Evolutionary conservation across 176 grass and related monocot genomes (phyloP).

Genomic region (Juncus effusus): DNA sequence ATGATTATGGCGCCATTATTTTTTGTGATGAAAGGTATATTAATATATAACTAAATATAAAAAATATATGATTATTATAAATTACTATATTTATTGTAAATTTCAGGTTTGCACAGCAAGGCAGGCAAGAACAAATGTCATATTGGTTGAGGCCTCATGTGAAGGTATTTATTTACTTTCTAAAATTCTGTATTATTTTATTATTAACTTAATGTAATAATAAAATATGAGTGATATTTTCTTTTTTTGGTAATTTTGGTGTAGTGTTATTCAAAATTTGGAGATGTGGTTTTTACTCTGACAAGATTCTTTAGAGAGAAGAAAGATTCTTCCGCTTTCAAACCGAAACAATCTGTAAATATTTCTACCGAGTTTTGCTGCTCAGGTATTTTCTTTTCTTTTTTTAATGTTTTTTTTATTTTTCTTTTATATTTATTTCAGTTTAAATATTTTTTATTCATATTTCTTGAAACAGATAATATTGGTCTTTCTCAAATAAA

Average conservation of each 20-base stretch:
- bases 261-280: constrained; percentile 85
- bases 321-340: constrained; percentile 39
- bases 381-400: constrained; percentile 31
- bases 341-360: constrained; percentile 42
- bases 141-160: constrained; percentile 84
- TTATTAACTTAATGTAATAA: no score
- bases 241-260: constrained; percentile 7
- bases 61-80: background rate
- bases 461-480: constrained; percentile 42
- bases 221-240: no score
- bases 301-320: constrained; percentile 87
- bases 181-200: constrained; percentile 20
- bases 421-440: constrained; percentile 28
- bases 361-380: constrained; percentile 1
- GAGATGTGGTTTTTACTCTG: constrained; percentile 71
- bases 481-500: constrained; percentile 20
- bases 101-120: constrained; percentile 68
- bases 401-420: constrained; percentile 18
- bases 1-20: constrained; percentile 96
- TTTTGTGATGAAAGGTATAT: constrained; percentile 92
- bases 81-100: constrained; percentile 1
- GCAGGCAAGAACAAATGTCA: constrained; percentile 83
- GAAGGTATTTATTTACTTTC: constrained; percentile 47
- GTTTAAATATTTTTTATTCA: background rate
- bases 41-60: constrained; percentile 29